Base-by-base conservation (phyloP, 345 rosid genomes). In the Hibiscus syriacus region DNA sequence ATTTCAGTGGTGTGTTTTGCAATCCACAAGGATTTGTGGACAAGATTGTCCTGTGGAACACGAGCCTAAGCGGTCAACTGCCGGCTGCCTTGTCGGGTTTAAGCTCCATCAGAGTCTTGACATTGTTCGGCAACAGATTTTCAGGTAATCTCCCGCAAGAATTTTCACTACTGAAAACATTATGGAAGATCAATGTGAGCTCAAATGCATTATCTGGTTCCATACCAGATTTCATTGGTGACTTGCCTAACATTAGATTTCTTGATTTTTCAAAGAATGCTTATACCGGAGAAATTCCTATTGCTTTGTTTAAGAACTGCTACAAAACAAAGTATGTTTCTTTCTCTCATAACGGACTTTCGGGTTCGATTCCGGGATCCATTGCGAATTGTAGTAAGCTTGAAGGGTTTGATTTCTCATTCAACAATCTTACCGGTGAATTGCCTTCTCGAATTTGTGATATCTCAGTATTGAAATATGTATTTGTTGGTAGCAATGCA, bases 161-260 rank as follows among this genome's bases (percentile, higher is more conserved):
- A 70, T 93, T 86, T 77, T 83, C 80, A 5, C 73, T 79, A 57
- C 74, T 90, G 17, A 74, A 78, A 62, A 83, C 92, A 36, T 80
- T 93, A 64, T 86, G 97, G 97, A 91, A 87, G 83, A 91, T 94
- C 61, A 94, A 94, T 80, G 80, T 91, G 71, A 94, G 99, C 71
- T 86, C 92, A 17, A 93, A 93, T 80, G 87, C 88, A 6, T 76
- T 93, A 12, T 86, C 97, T 68, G 98, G 98, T 75, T 77, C 84
- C 7, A 86, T 89, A 68, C 98, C 96, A 3, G 96, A 87, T 71
- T 93, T 93, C 72, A 66, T 93, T 38, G 97, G 97, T 46, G 90
- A 80, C 25, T 81, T 93, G 52, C 88, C 84, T 43, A 90, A 70
- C 62, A 81, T 90, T 54, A 80, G 98, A 82, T 86, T 93, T 71